Percentiles rank a stretch among this genome's conserved stretches.
phyloP scores from a whole-genome alignment of 768 basidiomycete species.

The Psilocybe cyanescens region DNA sequence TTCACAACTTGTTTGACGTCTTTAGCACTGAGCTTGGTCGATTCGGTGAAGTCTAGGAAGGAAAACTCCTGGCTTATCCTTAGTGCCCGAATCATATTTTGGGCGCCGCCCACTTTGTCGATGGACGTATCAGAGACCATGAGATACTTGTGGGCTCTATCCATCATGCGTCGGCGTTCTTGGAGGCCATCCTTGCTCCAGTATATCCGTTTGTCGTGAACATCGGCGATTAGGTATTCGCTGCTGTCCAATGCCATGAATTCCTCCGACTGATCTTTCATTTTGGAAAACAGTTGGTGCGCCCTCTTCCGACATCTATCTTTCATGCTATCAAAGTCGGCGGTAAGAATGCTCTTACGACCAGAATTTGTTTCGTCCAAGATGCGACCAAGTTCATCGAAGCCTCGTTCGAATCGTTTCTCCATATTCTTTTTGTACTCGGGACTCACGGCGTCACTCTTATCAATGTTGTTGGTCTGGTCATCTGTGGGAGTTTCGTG shows the following conservation, averaged over 20 bases:
- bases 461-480: background rate
- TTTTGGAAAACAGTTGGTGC: slow-evolving; percentile 1
- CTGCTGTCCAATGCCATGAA: background rate
- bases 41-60: slow-evolving; percentile 3
- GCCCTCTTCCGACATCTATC: slow-evolving; percentile 1
- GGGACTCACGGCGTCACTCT: background rate
- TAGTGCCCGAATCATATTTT: slow-evolving; percentile 8
- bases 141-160: background rate
- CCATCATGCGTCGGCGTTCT: slow-evolving; percentile 6
- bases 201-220: slow-evolving; percentile 2
- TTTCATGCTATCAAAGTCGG: slow-evolving; percentile 3
- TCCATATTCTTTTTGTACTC: background rate
- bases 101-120: background rate
- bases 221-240: background rate
- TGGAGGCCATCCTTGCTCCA: slow-evolving; percentile 3
- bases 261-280: slow-evolving; percentile 5
- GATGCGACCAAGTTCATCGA: background rate
- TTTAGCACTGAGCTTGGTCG: background rate
- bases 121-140: background rate
- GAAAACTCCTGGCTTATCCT: slow-evolving; percentile 7
- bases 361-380: background rate
- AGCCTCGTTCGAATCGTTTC: background rate
- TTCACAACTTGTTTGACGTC: background rate
- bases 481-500: background rate
- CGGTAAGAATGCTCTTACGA: background rate